phyloP scores from a whole-genome alignment of 2,329 filamentous ascomycete species.

The Botrytis byssoidea region DNA sequence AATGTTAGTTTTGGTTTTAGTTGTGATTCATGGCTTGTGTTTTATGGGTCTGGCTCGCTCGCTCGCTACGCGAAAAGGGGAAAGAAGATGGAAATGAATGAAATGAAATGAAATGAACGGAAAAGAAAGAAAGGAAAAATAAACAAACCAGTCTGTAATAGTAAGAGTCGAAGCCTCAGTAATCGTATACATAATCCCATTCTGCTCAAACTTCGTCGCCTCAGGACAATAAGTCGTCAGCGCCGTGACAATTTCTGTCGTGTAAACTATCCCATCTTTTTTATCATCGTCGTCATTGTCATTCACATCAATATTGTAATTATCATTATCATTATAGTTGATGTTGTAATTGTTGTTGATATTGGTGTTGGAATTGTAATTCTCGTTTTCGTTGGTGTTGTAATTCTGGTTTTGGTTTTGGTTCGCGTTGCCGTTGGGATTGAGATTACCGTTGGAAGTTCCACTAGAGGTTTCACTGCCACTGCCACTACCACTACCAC shows the following conservation, averaged over 20 bases:
- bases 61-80: background rate
- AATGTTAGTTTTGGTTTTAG: background rate
- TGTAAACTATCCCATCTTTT: background rate
- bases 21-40: too few relatives aligned
- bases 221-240: conserved; percentile 5
- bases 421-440: background rate
- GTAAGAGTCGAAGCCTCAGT: conserved; percentile 2
- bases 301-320: background rate
- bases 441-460: background rate
- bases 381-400: conserved; percentile 1
- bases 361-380: conserved; percentile 5
- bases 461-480: background rate
- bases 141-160: conserved; percentile 13
- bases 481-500: background rate
- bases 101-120: background rate
- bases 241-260: background rate
- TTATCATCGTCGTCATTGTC: background rate
- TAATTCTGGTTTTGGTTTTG: background rate
- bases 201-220: conserved; percentile 4
- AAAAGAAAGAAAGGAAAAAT: background rate
- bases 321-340: background rate
- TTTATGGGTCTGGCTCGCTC: background rate
- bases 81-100: background rate
- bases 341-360: background rate
- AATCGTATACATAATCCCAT: conserved; percentile 8